Evolutionary conservation across 2,329 filamentous ascomycete species (phyloP).

Genomic region (Graphilbum ipis-grandicollis): DNA sequence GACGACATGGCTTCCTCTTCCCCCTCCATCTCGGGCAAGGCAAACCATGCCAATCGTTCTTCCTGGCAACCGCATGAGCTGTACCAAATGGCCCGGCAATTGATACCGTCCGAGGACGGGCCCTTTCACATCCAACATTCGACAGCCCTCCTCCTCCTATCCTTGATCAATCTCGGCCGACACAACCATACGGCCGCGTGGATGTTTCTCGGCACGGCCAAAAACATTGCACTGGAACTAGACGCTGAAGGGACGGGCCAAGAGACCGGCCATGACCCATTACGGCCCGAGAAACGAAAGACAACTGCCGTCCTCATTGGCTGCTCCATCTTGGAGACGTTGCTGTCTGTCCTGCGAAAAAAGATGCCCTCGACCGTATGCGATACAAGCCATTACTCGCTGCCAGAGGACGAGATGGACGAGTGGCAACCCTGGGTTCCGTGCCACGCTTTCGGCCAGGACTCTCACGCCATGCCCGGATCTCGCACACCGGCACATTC

Average conservation of each 20-base stretch:
- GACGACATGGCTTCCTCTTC: no score
- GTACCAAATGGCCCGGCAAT: slow-evolving; percentile 28
- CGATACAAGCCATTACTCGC: background rate
- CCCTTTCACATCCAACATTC: slow-evolving; percentile 31
- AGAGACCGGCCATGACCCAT: no score
- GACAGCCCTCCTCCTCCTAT: slow-evolving; percentile 39
- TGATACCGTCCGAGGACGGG: slow-evolving; percentile 30
- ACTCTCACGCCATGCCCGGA: slow-evolving; percentile 1
- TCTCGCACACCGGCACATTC: slow-evolving; percentile 17
- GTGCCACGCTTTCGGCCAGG: slow-evolving; percentile 19
- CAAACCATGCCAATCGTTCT: background rate
- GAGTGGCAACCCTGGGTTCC: slow-evolving; percentile 61
- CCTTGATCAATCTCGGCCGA: slow-evolving; percentile 44
- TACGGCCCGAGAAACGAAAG: background rate
- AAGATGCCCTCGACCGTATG: background rate
- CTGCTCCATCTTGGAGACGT: slow-evolving; percentile 45
- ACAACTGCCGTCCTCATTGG: slow-evolving; percentile 22
- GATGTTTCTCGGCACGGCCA: slow-evolving; percentile 46
- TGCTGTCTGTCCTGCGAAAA: slow-evolving; percentile 22
- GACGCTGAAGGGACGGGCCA: no score
- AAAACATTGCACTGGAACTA: slow-evolving; percentile 23
- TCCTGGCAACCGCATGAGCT: slow-evolving; percentile 19
- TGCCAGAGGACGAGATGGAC: slow-evolving; percentile 45
- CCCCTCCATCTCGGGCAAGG: no score
- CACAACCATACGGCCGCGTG: slow-evolving; percentile 41